These are phyloP conservation scores for Borovskyia barvae DNA, from an alignment of 208 protist genomes.

Conservation along the genomic window DNA sequence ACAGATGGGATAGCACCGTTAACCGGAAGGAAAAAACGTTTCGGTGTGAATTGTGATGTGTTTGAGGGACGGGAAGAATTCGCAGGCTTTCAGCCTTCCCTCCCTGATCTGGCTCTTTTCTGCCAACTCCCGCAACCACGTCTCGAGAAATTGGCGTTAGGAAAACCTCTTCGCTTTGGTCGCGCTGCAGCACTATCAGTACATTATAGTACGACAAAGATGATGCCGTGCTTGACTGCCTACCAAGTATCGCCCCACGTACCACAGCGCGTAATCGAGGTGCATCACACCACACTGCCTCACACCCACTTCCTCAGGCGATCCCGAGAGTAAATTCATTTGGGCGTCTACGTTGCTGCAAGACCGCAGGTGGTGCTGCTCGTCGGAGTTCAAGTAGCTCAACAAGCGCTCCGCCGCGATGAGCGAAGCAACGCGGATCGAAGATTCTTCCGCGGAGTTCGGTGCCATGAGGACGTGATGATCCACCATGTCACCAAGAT, in stretches of 20 bases:
- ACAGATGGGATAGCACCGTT: too few relatives aligned
- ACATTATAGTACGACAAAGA: conserved; percentile 68
- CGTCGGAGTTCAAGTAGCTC: conserved; percentile 26
- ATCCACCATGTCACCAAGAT: conserved; percentile 48
- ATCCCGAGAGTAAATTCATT: neutral
- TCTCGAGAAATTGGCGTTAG: too few relatives aligned
- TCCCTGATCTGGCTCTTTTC: too few relatives aligned
- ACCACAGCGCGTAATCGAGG: conserved; percentile 82
- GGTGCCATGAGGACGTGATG: conserved; percentile 39
- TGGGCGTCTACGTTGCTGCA: too few relatives aligned
- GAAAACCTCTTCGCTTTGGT: too few relatives aligned
- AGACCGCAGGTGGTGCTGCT: neutral
- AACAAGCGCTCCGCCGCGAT: conserved; percentile 47
- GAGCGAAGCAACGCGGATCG: conserved; percentile 67
- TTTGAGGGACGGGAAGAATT: too few relatives aligned
- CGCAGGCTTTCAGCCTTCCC: too few relatives aligned
- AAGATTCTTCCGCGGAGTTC: conserved; percentile 50
- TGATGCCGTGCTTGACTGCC: conserved; percentile 43
- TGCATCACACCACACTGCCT: conserved; percentile 18
- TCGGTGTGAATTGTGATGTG: too few relatives aligned
- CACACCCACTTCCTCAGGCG: neutral
- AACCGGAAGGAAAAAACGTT: too few relatives aligned
- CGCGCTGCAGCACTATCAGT: too few relatives aligned
- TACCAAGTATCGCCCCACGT: conserved; percentile 54
- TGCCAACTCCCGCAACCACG: too few relatives aligned